Evolutionary conservation across 495 filamentous ascomycete genomes (phyloP).

Genomic region (Penicillium chermesinum): DNA sequence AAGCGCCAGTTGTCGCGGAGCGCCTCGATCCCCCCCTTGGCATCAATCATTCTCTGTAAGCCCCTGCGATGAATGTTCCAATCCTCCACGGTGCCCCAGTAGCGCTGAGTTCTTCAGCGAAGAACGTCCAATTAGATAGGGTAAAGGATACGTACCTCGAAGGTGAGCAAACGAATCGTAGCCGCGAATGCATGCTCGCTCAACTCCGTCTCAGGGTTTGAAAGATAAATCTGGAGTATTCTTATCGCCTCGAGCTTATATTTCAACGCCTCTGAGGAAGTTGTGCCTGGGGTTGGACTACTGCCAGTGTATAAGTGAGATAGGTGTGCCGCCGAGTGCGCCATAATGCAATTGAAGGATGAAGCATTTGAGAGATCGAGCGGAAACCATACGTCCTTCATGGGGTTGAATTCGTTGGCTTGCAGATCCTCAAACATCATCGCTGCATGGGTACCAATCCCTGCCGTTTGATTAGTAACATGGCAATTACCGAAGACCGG

Average conservation of each 20-base stretch:
- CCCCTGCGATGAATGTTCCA: conserved; percentile 26
- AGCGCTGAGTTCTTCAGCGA: too few species aligned
- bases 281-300: conserved; percentile 10
- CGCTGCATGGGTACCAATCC: conserved; percentile 24
- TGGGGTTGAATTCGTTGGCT: conserved; percentile 24
- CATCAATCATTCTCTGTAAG: conserved; percentile 27
- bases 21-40: conserved; percentile 19
- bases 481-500: neutral
- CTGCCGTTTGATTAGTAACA: conserved; percentile 9
- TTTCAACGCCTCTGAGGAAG: conserved; percentile 18
- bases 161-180: conserved; percentile 24
- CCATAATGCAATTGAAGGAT: conserved; percentile 28
- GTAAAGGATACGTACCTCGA: conserved; percentile 18
- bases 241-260: conserved; percentile 22
- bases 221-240: conserved; percentile 20
- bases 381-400: conserved; percentile 31
- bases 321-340: conserved; percentile 25
- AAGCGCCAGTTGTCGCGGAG: conserved; percentile 24
- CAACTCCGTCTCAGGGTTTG: conserved; percentile 19
- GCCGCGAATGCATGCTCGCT: conserved; percentile 25
- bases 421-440: conserved; percentile 28
- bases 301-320: conserved; percentile 19
- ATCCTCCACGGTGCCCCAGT: conserved; percentile 26
- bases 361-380: conserved; percentile 28
- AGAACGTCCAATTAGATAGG: too few species aligned